A percentile compares a stretch with the other conserved stretches of the same genome.
Conservation (phyloP, 2,329 filamentous ascomycete genomes). For the Huntiella abstrusa region DNA sequence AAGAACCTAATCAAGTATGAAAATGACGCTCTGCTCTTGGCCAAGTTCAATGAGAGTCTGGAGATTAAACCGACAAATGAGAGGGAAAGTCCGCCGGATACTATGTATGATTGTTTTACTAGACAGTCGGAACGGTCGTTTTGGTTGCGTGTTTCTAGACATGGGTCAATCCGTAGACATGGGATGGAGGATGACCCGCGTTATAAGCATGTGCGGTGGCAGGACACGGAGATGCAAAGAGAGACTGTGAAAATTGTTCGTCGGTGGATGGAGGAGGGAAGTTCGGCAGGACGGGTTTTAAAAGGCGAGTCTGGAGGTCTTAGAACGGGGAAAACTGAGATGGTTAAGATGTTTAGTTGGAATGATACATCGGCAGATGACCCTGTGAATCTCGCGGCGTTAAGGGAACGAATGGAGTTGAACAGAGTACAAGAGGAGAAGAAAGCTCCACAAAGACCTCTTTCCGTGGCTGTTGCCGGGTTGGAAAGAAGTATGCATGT, state of each 20-base stretch:
- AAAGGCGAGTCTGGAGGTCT: constrained; percentile 21
- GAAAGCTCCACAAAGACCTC: constrained; percentile 1
- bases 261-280: constrained; percentile 45
- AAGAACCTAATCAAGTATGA: not conserved
- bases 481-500: constrained; percentile 11
- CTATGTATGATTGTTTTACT: constrained; percentile 32
- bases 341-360: constrained; percentile 14
- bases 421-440: constrained; percentile 21
- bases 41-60: too few relatives aligned
- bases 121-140: constrained; percentile 38
- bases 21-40: not conserved
- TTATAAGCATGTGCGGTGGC: constrained; percentile 41
- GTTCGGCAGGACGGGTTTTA: constrained; percentile 14
- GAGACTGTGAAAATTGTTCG: constrained; percentile 39
- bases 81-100: constrained; percentile 24
- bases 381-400: constrained; percentile 12
- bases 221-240: constrained; percentile 30
- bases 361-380: constrained; percentile 12
- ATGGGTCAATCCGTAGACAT: constrained; percentile 38
- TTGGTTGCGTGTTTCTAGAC: constrained; percentile 46
- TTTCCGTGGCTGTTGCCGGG: not conserved
- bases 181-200: constrained; percentile 38
- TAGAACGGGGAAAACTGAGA: constrained; percentile 30
- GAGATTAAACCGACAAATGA: constrained; percentile 9
- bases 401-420: constrained; percentile 10